These are phyloP conservation scores for Aspergillus neotritici DNA, from an alignment of 2,329 filamentous ascomycete genomes.

Conservation along the genomic window DNA sequence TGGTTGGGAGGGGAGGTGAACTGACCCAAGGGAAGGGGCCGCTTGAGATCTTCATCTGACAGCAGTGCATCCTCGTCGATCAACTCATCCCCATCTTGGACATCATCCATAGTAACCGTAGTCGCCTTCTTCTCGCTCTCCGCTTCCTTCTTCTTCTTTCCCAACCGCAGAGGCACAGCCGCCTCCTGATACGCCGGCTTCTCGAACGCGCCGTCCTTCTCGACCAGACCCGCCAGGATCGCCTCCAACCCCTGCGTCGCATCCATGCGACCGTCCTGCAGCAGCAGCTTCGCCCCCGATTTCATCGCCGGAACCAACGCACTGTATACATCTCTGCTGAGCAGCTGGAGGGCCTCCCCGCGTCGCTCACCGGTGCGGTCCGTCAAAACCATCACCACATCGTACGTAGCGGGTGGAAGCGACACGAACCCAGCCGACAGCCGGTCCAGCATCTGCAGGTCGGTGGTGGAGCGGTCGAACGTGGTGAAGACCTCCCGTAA, in stretches of 20 bases:
- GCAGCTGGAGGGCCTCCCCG: constrained; percentile 57
- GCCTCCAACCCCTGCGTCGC: constrained; percentile 51
- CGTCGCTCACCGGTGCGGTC: constrained; percentile 64
- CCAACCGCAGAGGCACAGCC: constrained; percentile 57
- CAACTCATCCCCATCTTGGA: constrained; percentile 62
- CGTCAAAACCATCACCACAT: constrained; percentile 75
- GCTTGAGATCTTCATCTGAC: constrained; percentile 74
- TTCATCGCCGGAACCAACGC: constrained; percentile 57
- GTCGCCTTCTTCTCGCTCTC: constrained; percentile 17
- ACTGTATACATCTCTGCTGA: constrained; percentile 63
- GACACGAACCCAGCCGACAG: constrained; percentile 74
- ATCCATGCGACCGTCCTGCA: constrained; percentile 16
- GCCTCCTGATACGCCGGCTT: constrained; percentile 63
- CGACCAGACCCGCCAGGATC: constrained; percentile 73
- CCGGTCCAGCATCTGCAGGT: constrained; percentile 97
- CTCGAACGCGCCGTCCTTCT: constrained; percentile 59
- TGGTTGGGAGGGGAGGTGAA: constrained; percentile 21
- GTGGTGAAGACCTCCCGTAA: constrained; percentile 65
- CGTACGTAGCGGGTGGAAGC: constrained; percentile 72
- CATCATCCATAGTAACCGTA: constrained; percentile 26
- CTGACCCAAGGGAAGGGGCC: constrained; percentile 75
- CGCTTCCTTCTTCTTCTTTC: constrained; percentile 52
- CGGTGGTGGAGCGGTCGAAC: constrained; percentile 70
- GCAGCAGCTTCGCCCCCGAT: constrained; percentile 17
- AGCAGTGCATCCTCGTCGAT: constrained; percentile 88